Conservation (phyloP, 176 grass and related monocot species). For the Puya raimondii region DNA sequence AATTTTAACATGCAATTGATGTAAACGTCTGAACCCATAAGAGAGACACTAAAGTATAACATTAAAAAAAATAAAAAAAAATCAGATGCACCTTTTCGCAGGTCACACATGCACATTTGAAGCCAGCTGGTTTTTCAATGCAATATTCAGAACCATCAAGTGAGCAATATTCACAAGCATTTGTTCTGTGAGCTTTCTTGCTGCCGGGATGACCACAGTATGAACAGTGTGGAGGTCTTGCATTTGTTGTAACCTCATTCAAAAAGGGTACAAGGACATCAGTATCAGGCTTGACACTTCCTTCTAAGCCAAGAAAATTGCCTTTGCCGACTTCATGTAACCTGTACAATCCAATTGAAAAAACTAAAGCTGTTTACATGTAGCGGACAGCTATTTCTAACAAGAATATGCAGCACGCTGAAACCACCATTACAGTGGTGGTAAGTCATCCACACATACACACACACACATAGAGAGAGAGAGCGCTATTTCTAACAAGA, state of each 20-base stretch:
- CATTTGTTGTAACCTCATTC: slow-evolving; percentile 21
- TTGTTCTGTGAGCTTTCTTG: slow-evolving; percentile 69
- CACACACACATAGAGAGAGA: no score
- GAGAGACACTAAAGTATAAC: background rate
- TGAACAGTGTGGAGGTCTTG: slow-evolving; percentile 52
- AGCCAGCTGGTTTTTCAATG: slow-evolving; percentile 55
- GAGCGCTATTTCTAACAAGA: no score
- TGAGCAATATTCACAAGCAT: slow-evolving; percentile 67
- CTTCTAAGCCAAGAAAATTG: slow-evolving; percentile 35
- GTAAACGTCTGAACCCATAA: background rate
- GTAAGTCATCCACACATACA: no score
- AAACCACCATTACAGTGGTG: no score
- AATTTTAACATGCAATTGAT: background rate
- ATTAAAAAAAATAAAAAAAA: background rate
- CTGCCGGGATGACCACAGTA: slow-evolving; percentile 83
- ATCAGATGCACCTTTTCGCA: slow-evolving; percentile 53
- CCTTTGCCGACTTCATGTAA: slow-evolving; percentile 69
- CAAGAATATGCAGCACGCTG: no score
- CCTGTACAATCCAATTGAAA: slow-evolving; percentile 22
- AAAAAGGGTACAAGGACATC: slow-evolving; percentile 40
- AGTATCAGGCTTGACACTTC: slow-evolving; percentile 22
- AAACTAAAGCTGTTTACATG: background rate
- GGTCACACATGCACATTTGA: slow-evolving; percentile 61
- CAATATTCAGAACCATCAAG: slow-evolving; percentile 47
- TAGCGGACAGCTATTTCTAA: no score